Conservation (phyloP, 2,329 filamentous ascomycete species). For the Diaporthe sp. region DNA sequence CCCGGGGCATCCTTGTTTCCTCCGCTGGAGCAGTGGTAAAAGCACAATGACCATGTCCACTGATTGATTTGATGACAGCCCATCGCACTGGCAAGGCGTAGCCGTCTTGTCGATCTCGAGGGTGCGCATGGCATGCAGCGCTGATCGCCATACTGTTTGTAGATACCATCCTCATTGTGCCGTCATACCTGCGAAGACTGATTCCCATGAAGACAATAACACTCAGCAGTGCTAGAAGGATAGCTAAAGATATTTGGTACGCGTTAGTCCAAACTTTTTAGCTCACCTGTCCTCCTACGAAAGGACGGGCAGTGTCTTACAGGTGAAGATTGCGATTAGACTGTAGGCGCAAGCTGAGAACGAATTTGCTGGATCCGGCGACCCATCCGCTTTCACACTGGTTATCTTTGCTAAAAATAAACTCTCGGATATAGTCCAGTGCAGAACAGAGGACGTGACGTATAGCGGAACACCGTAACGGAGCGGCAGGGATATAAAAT, state of each 20-base stretch:
- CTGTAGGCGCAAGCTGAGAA: conserved; percentile 51
- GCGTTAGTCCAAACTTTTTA: neutral
- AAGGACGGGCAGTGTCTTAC: neutral
- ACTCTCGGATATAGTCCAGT: conserved; percentile 64
- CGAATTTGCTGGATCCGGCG: conserved; percentile 45
- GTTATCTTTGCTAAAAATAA: conserved; percentile 59
- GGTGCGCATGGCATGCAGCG: conserved; percentile 47
- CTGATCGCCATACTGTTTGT: conserved; percentile 52
- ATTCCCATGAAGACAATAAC: conserved; percentile 31
- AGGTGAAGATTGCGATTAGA: conserved; percentile 47
- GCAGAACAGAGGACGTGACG: conserved; percentile 53
- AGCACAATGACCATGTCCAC: conserved; percentile 21
- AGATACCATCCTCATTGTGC: conserved; percentile 51
- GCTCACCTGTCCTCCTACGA: too few species aligned
- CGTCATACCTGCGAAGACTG: conserved; percentile 49
- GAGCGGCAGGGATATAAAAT: conserved; percentile 61
- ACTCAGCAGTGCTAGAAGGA: conserved; percentile 50
- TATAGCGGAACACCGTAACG: conserved; percentile 59
- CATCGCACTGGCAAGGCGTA: conserved; percentile 48
- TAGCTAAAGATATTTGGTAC: neutral
- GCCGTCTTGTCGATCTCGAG: conserved; percentile 44
- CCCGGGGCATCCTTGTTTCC: neutral
- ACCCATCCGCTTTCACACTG: conserved; percentile 45
- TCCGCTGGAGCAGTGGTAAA: conserved; percentile 24
- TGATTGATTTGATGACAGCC: conserved; percentile 11